Percentiles rank a stretch among this genome's conserved stretches.
Conservation (phyloP, 768 basidiomycete genomes). For the Cubamyces lactineus region DNA sequence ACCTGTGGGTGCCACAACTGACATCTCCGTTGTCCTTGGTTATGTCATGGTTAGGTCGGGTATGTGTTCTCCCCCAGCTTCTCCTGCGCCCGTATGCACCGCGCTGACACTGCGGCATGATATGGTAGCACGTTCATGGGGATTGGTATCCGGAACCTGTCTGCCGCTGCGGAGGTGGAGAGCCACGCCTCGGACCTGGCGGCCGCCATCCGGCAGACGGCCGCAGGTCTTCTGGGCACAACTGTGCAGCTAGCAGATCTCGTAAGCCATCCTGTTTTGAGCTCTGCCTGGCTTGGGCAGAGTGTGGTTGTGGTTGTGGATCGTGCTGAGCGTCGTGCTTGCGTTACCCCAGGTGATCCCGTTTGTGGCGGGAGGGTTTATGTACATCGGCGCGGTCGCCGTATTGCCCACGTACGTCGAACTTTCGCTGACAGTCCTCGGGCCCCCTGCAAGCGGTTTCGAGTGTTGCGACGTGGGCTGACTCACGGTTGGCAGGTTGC, state of each 20-base stretch:
- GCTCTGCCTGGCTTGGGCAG: too few species aligned
- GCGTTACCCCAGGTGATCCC: constrained; percentile 68
- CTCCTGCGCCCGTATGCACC: constrained; percentile 2
- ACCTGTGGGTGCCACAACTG: background rate
- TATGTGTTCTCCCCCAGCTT: constrained; percentile 9
- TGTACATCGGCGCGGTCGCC: constrained; percentile 93
- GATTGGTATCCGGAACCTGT: constrained; percentile 79
- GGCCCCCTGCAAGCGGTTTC: background rate
- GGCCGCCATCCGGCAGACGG: constrained; percentile 75
- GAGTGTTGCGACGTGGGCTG: background rate
- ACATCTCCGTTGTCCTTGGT: constrained; percentile 5
- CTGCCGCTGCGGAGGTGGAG: constrained; percentile 49
- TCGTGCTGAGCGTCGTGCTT: background rate
- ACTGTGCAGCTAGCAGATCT: constrained; percentile 79
- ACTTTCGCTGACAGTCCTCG: constrained; percentile 9
- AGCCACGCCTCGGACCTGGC: constrained; percentile 61
- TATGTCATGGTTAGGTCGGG: constrained; percentile 27
- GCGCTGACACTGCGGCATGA: constrained; percentile 14
- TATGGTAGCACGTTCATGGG: constrained; percentile 77
- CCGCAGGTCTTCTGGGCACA: constrained; percentile 81
- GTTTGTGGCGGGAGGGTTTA: constrained; percentile 88
- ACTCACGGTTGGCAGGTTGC: constrained; percentile 50
- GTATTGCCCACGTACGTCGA: constrained; percentile 82
- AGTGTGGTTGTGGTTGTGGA: background rate
- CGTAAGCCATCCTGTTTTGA: constrained; percentile 47